Evolutionary conservation across 306 rosid species (phyloP).

Genomic region (Amphicarpaea edgeworthii): DNA sequence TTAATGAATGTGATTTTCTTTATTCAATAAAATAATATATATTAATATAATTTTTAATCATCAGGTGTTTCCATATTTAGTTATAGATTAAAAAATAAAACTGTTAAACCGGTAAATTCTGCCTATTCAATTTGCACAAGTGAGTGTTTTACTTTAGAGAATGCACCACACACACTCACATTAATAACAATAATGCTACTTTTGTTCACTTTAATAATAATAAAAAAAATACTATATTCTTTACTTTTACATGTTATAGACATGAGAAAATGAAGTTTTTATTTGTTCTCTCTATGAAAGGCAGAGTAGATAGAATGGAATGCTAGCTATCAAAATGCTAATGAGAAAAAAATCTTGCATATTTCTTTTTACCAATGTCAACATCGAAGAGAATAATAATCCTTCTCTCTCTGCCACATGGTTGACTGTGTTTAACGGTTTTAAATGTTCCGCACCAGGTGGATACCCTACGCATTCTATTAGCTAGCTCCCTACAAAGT

Average conservation of each 20-base stretch:
- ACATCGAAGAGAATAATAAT: constrained; percentile 38
- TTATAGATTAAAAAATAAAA: not conserved
- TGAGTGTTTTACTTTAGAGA: not conserved
- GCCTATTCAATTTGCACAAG: not conserved
- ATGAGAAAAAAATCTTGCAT: constrained; percentile 24
- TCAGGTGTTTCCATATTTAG: too few relatives aligned
- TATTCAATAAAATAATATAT: too few relatives aligned
- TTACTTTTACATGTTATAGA: constrained; percentile 1
- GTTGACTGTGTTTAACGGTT: constrained; percentile 14
- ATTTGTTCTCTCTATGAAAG: not conserved
- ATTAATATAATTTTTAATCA: too few relatives aligned
- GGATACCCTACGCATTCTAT: constrained; percentile 3
- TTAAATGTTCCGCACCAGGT: constrained; percentile 19
- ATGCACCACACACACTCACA: not conserved
- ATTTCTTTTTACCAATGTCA: constrained; percentile 26
- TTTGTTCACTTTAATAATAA: constrained; percentile 2
- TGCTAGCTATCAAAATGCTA: not conserved
- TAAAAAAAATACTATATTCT: too few relatives aligned
- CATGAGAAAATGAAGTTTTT: constrained; percentile 12
- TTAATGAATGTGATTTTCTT: too few relatives aligned
- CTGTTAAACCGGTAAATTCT: too few relatives aligned
- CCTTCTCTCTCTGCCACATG: constrained; percentile 21
- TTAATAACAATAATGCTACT: not conserved
- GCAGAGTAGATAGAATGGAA: not conserved
- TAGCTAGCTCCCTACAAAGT: not conserved